Evolutionary conservation across 2,329 filamentous ascomycete species (phyloP), one percentile per base, ranked within the genome.

Genomic region (Talaromyces sp.): DNA sequence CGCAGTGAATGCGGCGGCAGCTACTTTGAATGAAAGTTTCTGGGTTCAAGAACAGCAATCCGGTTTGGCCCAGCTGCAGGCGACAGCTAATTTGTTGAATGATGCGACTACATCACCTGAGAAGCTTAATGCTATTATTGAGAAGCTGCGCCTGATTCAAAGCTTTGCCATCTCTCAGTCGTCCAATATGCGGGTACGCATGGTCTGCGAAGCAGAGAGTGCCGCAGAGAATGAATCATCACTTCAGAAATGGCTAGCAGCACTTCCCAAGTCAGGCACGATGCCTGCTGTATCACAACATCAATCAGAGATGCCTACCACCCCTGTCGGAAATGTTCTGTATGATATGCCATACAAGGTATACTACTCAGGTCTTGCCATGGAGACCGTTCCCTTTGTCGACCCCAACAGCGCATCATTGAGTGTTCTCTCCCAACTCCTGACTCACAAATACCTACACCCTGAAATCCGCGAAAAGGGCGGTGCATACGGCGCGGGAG

Each of bases 391-490:
- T 0, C 91, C 93, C 0, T 99, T 97, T 78, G 89, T 87, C 3
- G 87, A 91, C 50, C 77, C 88, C 0, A 85, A 90, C 61, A 89
- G 90, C 47, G 92, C 95, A 1, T 86, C 93, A 0, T 87, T 98
- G 17, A 92, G 94, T 72, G 90, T 98, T 47, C 87, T 99, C 25
- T 89, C 93, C 13, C 92, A 97, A 75, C 87, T 99, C 19, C 86
- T 99, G 37, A 98, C 94, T 0, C 94, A 99, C 81, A 97, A 97
- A 78, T 91, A 97, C 74, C 84, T 99, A 33, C 95, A 99, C 75
- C 94, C 96, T 70, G 95, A 98, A 78, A 97, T 99, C 69, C 91
- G 95, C 63, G 95, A 99, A 75, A 98, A 98, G 79, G 95, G 95
- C 37, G 95, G 95, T 43, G 95, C 95, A 0, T 99, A 99, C 71